Conservation (phyloP, 306 rosid genomes). For the Rosa rugosa region DNA sequence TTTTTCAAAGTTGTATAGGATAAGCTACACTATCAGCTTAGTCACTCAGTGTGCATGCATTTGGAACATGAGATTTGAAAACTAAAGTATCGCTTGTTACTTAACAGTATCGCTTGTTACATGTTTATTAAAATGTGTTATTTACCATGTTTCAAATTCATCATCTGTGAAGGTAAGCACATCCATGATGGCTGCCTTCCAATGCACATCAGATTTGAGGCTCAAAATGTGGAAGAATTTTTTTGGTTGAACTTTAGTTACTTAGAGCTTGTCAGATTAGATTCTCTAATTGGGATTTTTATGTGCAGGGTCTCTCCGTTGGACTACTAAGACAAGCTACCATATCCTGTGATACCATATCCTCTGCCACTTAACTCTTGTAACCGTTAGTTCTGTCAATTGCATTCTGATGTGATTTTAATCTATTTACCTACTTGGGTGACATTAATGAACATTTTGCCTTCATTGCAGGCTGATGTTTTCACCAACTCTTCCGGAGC, state of each 20-base stretch:
- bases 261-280: background rate
- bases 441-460: slow-evolving; percentile 10
- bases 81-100: too few relatives aligned
- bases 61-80: too few relatives aligned
- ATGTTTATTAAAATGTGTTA: too few relatives aligned
- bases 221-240: background rate
- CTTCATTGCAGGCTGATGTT: slow-evolving; percentile 71
- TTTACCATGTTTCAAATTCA: background rate
- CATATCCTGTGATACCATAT: slow-evolving; percentile 2
- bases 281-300: slow-evolving; percentile 28
- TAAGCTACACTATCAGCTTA: too few relatives aligned
- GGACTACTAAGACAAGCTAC: slow-evolving; percentile 98
- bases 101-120: background rate
- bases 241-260: background rate
- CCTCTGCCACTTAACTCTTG: background rate
- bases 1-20: too few relatives aligned
- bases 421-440: background rate
- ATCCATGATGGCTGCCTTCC: background rate
- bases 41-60: too few relatives aligned
- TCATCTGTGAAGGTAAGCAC: background rate
- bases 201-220: background rate
- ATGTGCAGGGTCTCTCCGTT: slow-evolving; percentile 85
- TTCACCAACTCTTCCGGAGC: slow-evolving; percentile 77
- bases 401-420: background rate
- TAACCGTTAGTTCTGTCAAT: background rate